Base-by-base conservation (phyloP, 495 filamentous ascomycete genomes). In the Neurospora sp. region DNA sequence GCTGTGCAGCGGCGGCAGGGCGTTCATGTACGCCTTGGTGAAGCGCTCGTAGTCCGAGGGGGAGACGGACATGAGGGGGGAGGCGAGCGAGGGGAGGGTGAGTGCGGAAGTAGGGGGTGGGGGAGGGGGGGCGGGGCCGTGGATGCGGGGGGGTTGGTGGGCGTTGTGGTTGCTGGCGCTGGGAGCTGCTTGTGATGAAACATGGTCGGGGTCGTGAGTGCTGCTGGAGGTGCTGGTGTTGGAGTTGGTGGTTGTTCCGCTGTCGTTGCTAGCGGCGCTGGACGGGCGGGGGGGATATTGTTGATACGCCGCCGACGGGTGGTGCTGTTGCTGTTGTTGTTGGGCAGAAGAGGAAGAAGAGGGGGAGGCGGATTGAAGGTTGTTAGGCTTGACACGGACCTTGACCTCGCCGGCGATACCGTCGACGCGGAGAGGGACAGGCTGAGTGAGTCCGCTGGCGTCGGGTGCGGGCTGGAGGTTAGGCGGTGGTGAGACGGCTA, bases 351-450 rank as follows among this genome's bases (percentile, higher is more conserved):
- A 42, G 35, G 73, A 39, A 27, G 40, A 42, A 9, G 70, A 71
- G 6, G 71, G 39, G 48, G 61, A 27, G 59, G 48, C 42, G 37
- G 31, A 27, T 20, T 14, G 40, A 48, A 20, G 59, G 53, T 20
- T 65, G 18, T n/a, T 44, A 1, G 42, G n/a, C 37, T 5, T 71
- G 0, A 84, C 77, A 68, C 82, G 80, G 12, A 85, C 83, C 40
- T 82, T 81, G 22, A 86, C 82, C 68, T 85, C 83, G 12, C 82
- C 83, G 0, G 78, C 76, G 14, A 85, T 79, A 41, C 84, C 85
- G 73, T 85, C 84, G 70, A 86, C 80, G 22, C 82, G 72, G 0
- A 85, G 74, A 45, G 78, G 76, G 31, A 79, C 74, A 4, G 75
- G 73, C 41, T 40, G 72, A 42, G 48, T 69, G 37, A 69, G 38